phyloP scores from a whole-genome alignment of 148 eudicot species.

The Rheum nobile region DNA sequence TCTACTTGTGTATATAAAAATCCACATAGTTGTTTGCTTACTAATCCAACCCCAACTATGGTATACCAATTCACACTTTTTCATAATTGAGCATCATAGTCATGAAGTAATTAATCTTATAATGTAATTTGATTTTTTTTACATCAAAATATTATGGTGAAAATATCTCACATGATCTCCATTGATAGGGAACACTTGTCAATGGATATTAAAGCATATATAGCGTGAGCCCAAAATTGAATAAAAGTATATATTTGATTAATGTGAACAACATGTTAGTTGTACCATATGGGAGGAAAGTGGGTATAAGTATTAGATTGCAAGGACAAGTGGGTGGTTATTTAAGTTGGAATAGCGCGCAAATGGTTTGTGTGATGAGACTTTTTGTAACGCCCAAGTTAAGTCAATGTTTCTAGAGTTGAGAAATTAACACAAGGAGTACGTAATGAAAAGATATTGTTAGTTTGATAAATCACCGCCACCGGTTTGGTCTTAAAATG shows the following conservation, averaged over 20 bases:
- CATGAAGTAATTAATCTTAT: not conserved
- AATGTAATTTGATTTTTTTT: not conserved
- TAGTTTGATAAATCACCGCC: not conserved
- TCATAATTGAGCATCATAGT: not conserved
- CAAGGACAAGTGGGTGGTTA: not conserved
- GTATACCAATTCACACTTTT: not conserved
- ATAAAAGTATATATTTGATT: not conserved
- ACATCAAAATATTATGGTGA: not conserved
- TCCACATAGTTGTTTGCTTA: slow-evolving; percentile 1
- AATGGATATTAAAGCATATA: no score
- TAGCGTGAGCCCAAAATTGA: not conserved
- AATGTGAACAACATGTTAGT: not conserved
- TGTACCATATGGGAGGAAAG: slow-evolving; percentile 2
- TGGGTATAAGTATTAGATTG: not conserved
- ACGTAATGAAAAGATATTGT: not conserved
- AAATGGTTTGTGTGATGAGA: not conserved
- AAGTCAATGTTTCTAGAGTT: slow-evolving; percentile 3
- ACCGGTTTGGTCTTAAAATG: slow-evolving; percentile 2
- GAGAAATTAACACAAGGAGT: not conserved
- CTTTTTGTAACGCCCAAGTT: not conserved
- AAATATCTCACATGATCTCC: not conserved
- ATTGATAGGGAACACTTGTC: not conserved
- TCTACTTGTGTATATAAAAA: slow-evolving; percentile 1
- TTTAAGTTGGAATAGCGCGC: slow-evolving; percentile 1
- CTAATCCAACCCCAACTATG: not conserved